A percentile compares a stretch with the other conserved stretches of the same genome.
Evolutionary conservation across 106 monocot species (phyloP).

Genomic region (Platanthera zijinensis): DNA sequence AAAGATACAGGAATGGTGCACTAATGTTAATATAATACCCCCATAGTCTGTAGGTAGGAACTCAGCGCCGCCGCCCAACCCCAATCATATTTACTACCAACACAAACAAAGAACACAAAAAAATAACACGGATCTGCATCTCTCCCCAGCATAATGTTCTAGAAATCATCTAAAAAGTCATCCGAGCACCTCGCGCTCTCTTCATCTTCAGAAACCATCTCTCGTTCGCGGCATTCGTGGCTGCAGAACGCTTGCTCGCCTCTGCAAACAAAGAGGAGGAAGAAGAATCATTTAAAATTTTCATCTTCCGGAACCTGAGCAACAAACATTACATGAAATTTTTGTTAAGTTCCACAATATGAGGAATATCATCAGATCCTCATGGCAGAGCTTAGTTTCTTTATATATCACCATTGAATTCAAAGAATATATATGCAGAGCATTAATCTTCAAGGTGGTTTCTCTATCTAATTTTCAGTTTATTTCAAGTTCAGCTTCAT

Average conservation of each 20-base stretch:
- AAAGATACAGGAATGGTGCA: not conserved
- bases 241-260: conserved; percentile 25
- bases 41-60: not conserved
- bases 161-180: conserved; percentile 3
- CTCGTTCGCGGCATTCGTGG: conserved; percentile 20
- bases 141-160: not conserved
- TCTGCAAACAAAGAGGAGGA: not conserved
- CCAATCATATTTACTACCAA: conserved; percentile 8
- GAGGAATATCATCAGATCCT: too few species aligned
- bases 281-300: not conserved
- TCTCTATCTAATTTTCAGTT: too few species aligned
- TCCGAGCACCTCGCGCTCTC: conserved; percentile 2
- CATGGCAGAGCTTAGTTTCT: too few species aligned
- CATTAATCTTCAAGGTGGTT: too few species aligned
- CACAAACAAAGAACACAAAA: not conserved
- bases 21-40: not conserved
- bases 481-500: too few species aligned
- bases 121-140: not conserved
- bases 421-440: too few species aligned
- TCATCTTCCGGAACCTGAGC: too few species aligned
- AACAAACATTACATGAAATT: too few species aligned
- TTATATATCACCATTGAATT: too few species aligned
- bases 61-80: not conserved
- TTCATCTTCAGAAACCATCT: conserved; percentile 15
- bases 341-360: too few species aligned